These are phyloP conservation scores for Endotrypanum monterogeii DNA, from an alignment of 208 protist genomes.

Conservation along the genomic window DNA sequence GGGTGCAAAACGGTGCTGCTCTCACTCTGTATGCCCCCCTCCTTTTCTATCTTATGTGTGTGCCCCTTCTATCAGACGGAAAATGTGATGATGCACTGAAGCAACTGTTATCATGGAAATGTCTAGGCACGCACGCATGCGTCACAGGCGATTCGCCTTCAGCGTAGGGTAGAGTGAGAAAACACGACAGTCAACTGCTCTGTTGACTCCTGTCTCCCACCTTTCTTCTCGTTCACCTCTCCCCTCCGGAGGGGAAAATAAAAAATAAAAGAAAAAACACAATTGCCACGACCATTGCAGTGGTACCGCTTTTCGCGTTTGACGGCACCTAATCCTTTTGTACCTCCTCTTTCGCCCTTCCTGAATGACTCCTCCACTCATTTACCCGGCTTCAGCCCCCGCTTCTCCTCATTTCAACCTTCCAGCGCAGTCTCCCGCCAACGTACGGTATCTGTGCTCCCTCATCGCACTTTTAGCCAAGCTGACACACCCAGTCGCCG, in stretches of 20 bases:
- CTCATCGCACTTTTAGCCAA: background rate
- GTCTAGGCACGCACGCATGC: background rate
- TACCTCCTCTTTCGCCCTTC: background rate
- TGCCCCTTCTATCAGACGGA: background rate
- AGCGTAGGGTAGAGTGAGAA: background rate
- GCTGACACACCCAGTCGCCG: background rate
- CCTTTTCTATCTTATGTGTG: background rate
- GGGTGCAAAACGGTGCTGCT: background rate
- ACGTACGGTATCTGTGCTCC: background rate
- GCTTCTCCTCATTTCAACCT: background rate
- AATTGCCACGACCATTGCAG: background rate
- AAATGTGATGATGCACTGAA: background rate
- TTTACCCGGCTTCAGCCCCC: background rate
- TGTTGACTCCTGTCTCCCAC: no score
- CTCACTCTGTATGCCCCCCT: slow-evolving; percentile 11
- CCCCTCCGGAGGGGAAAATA: no score
- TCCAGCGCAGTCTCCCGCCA: background rate
- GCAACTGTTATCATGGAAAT: background rate
- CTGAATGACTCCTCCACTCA: background rate
- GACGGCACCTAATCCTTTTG: no score
- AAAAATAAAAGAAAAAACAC: background rate
- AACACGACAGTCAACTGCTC: background rate
- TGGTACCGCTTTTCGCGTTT: background rate
- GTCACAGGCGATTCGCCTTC: background rate
- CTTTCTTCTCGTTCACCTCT: background rate